A percentile compares a stretch with the other conserved stretches of the same genome.
Conservation (phyloP, 306 rosid species). For the Cucurbita pepo region DNA sequence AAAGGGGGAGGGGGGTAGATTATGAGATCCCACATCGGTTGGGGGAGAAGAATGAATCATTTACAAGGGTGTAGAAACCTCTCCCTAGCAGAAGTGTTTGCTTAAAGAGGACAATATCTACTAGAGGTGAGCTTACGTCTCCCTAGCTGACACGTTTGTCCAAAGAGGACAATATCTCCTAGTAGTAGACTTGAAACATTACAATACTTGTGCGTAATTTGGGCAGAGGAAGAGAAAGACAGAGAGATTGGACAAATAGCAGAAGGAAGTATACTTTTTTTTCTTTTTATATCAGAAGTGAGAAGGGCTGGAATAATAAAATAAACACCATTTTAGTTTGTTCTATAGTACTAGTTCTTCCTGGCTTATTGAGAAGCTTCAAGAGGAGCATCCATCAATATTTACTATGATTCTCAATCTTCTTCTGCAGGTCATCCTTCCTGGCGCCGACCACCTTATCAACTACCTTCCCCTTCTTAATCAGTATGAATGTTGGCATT, state of each 20-base stretch:
- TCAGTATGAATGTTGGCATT: constrained; percentile 56
- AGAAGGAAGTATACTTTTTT: background rate
- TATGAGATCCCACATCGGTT: too few species aligned
- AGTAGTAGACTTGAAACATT: too few species aligned
- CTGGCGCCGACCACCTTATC: constrained; percentile 51
- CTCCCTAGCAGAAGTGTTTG: too few species aligned
- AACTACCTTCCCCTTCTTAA: constrained; percentile 39
- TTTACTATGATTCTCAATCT: constrained; percentile 45
- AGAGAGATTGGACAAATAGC: background rate
- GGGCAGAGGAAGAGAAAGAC: background rate
- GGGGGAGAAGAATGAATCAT: too few species aligned
- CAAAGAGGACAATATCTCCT: too few species aligned
- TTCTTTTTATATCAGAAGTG: background rate
- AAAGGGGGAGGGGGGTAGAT: too few species aligned
- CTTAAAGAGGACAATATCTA: too few species aligned
- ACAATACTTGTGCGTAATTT: background rate
- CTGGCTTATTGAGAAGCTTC: background rate
- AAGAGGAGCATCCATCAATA: constrained; percentile 1
- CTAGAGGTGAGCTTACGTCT: too few species aligned
- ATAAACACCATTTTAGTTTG: background rate
- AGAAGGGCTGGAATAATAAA: background rate
- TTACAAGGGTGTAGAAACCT: too few species aligned
- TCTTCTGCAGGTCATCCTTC: constrained; percentile 47
- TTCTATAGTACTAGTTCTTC: background rate
- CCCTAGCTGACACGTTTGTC: too few species aligned